A percentile compares a stretch with the other conserved stretches of the same genome.
Evolutionary conservation across 2,329 filamentous ascomycete genomes (phyloP).

Genomic region (Trichoderma sp.): DNA sequence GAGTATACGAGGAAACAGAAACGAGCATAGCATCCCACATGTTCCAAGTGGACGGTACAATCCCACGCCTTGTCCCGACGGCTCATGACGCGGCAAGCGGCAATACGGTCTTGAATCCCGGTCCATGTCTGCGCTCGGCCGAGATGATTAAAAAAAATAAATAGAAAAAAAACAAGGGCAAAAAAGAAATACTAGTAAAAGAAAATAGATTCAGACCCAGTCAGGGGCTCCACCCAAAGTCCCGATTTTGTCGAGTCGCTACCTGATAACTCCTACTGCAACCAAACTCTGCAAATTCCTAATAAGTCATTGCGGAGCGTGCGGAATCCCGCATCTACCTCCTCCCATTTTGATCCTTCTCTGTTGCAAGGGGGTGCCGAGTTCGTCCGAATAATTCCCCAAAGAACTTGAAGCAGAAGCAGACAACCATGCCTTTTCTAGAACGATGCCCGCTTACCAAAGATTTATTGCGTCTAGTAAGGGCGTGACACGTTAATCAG

Average conservation of each 20-base stretch:
- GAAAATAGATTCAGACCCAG: not conserved
- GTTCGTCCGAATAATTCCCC: not conserved
- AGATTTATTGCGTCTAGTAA: conserved; percentile 1
- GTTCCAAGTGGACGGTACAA: not conserved
- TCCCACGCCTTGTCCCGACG: not conserved
- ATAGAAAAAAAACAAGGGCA: not conserved
- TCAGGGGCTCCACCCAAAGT: not conserved
- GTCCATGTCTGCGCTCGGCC: not conserved
- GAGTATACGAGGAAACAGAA: not conserved
- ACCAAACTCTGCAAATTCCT: not conserved
- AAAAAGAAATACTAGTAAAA: not conserved
- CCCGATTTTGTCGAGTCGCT: not conserved
- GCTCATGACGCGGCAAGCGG: not conserved
- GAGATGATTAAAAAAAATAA: not conserved
- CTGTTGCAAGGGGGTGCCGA: not conserved
- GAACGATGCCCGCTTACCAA: not conserved
- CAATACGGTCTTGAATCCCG: not conserved
- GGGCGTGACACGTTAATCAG: conserved; percentile 63
- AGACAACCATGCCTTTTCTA: not conserved
- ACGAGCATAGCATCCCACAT: not conserved
- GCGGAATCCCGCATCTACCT: not conserved
- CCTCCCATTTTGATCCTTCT: not conserved
- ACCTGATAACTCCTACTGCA: conserved; percentile 3
- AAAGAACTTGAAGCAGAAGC: not conserved
- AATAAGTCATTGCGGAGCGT: not conserved